Percentiles rank a stretch among this genome's conserved stretches.
Conservation (phyloP, 768 basidiomycete species). For the Pisolithus tinctorius region DNA sequence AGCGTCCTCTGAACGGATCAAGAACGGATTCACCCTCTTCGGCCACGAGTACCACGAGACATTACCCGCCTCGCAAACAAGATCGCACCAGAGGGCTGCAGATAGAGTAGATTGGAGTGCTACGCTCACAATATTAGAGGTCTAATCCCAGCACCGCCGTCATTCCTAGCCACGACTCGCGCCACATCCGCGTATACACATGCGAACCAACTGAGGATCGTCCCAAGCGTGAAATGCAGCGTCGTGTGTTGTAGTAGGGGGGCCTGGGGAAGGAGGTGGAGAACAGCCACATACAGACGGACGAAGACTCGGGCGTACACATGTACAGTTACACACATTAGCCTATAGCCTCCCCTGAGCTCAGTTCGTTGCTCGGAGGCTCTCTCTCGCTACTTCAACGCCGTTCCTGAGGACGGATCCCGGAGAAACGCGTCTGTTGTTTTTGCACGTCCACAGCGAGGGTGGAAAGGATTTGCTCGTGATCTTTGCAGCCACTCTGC, state of each 20-base stretch:
- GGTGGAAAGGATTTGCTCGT: conserved; percentile 62
- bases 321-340: too few species aligned
- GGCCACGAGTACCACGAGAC: conserved; percentile 79
- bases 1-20: conserved; percentile 43
- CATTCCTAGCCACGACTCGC: conserved; percentile 30
- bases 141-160: conserved; percentile 50
- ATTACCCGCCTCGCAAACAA: conserved; percentile 75
- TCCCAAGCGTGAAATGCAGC: conserved; percentile 71
- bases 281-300: too few species aligned
- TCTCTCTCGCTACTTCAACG: conserved; percentile 4
- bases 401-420: conserved; percentile 81
- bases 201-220: conserved; percentile 63
- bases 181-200: conserved; percentile 54
- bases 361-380: too few species aligned
- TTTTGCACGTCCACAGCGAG: conserved; percentile 67
- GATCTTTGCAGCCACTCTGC: conserved; percentile 47
- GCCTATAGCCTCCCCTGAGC: too few species aligned
- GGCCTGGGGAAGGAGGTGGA: too few species aligned
- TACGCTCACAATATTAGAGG: conserved; percentile 64
- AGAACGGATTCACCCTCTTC: conserved; percentile 53
- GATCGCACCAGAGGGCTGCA: conserved; percentile 26
- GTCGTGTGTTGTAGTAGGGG: conserved; percentile 31
- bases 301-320: too few species aligned
- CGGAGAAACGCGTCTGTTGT: conserved; percentile 66
- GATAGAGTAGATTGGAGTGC: neutral